Evolutionary conservation across 768 basidiomycete genomes (phyloP).

Genomic region (Phylloporus sp.): DNA sequence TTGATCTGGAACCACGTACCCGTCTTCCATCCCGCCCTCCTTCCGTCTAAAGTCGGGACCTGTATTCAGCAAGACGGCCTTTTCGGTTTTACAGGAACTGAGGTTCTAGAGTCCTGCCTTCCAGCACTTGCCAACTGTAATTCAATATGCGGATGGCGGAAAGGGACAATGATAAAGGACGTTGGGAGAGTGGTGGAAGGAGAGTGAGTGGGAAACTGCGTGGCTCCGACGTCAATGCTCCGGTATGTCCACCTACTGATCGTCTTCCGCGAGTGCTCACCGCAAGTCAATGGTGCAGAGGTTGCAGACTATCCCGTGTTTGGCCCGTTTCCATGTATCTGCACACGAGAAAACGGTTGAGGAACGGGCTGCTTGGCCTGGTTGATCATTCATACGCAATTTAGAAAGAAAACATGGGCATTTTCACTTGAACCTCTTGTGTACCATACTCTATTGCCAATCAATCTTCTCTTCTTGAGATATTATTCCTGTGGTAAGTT

Average conservation of each 20-base stretch:
- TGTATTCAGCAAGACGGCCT: conserved; percentile 73
- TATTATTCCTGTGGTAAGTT: no score
- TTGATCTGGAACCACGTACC: conserved; percentile 77
- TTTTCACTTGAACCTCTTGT: no score
- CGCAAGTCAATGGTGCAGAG: conserved; percentile 42
- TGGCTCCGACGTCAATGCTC: conserved; percentile 93
- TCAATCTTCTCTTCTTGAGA: no score
- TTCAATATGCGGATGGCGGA: conserved; percentile 54
- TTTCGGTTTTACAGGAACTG: conserved; percentile 74
- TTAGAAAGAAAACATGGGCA: no score
- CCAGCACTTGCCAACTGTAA: conserved; percentile 66
- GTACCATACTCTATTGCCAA: no score
- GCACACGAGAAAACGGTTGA: conserved; percentile 49
- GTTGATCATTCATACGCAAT: conserved; percentile 1
- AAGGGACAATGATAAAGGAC: conserved; percentile 42
- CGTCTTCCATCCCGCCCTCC: conserved; percentile 58
- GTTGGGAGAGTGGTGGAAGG: conserved; percentile 65
- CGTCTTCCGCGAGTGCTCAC: neutral
- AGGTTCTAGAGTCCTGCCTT: conserved; percentile 50
- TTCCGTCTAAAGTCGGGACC: conserved; percentile 46
- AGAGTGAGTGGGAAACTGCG: conserved; percentile 80
- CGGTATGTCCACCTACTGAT: conserved; percentile 43
- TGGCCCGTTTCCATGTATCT: conserved; percentile 88
- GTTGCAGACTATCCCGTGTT: conserved; percentile 74
- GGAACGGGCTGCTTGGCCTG: conserved; percentile 19